Evolutionary conservation across 176 grass and related monocot species (phyloP).

Genomic region (Carex littledalei): DNA sequence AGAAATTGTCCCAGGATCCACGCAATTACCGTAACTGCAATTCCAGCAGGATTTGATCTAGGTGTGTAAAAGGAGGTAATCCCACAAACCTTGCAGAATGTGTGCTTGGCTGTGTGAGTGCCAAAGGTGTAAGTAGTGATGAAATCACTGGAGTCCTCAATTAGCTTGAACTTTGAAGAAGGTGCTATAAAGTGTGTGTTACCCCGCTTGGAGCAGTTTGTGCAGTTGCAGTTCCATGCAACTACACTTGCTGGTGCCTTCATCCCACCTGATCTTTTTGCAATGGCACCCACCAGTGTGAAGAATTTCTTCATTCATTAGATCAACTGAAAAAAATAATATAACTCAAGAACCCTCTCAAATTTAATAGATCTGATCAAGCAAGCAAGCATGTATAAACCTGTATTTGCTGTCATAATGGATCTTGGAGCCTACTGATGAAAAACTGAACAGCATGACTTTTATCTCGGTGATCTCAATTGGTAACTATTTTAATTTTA

Average conservation of each 20-base stretch:
- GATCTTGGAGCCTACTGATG: too few relatives aligned
- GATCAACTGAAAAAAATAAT: background rate
- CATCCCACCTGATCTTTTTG: conserved; percentile 54
- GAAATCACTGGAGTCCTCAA: conserved; percentile 28
- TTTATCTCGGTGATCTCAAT: background rate
- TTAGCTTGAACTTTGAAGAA: conserved; percentile 46
- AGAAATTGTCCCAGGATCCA: conserved; percentile 59
- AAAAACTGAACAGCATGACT: too few relatives aligned
- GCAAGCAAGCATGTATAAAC: background rate
- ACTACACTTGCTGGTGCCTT: conserved; percentile 54
- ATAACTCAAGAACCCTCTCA: background rate
- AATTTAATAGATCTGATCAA: background rate
- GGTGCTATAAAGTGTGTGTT: conserved; percentile 65
- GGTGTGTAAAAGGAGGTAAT: conserved; percentile 87
- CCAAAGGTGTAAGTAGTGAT: conserved; percentile 84
- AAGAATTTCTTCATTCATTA: conserved; percentile 35
- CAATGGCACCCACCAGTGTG: conserved; percentile 87
- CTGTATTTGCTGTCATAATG: background rate
- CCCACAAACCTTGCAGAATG: conserved; percentile 70
- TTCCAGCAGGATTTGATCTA: conserved; percentile 62
- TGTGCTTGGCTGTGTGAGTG: conserved; percentile 77
- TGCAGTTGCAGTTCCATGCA: conserved; percentile 70
- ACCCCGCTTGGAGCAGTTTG: conserved; percentile 55
- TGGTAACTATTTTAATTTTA: background rate
- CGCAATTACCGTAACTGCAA: conserved; percentile 57